Conservation (phyloP, 164 flowering plant species). For the Litsea cubeba region DNA sequence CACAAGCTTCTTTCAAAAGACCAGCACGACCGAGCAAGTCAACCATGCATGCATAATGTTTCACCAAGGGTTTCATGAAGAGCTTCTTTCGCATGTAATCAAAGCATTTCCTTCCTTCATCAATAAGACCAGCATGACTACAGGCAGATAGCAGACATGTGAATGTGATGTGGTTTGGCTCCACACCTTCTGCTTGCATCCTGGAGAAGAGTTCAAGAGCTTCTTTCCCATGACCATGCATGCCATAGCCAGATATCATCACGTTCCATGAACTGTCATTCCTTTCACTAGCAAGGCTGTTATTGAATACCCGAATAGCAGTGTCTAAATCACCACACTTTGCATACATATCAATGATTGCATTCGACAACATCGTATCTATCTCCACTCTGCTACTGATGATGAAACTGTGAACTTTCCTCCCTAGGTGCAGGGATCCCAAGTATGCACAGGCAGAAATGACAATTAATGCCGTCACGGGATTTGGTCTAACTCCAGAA, state of each 20-base stretch:
- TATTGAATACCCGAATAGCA: constrained; percentile 28
- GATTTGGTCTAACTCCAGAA: constrained; percentile 22
- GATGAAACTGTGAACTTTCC: constrained; percentile 29
- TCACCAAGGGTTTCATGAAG: constrained; percentile 22
- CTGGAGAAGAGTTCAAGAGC: constrained; percentile 25
- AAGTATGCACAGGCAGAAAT: constrained; percentile 40
- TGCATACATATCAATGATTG: constrained; percentile 45
- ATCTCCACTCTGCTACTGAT: constrained; percentile 15
- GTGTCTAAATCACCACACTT: constrained; percentile 42
- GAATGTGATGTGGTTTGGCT: constrained; percentile 42
- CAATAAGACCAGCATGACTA: constrained; percentile 44
- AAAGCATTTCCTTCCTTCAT: constrained; percentile 40
- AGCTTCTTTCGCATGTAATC: constrained; percentile 22
- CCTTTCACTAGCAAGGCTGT: constrained; percentile 15
- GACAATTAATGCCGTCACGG: constrained; percentile 35
- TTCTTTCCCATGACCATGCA: constrained; percentile 38
- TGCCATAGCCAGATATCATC: constrained; percentile 41
- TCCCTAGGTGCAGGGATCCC: constrained; percentile 34
- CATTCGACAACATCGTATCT: constrained; percentile 29
- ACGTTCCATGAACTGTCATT: constrained; percentile 38
- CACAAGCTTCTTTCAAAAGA: constrained; percentile 28
- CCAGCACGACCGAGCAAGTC: constrained; percentile 51
- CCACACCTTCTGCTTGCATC: constrained; percentile 35
- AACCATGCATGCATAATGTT: constrained; percentile 50
- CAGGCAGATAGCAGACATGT: constrained; percentile 41